Evolutionary conservation across 1,284 basidiomycete species (phyloP), one percentile per base, ranked within the genome.

Genomic region (Tilletia setariae): DNA sequence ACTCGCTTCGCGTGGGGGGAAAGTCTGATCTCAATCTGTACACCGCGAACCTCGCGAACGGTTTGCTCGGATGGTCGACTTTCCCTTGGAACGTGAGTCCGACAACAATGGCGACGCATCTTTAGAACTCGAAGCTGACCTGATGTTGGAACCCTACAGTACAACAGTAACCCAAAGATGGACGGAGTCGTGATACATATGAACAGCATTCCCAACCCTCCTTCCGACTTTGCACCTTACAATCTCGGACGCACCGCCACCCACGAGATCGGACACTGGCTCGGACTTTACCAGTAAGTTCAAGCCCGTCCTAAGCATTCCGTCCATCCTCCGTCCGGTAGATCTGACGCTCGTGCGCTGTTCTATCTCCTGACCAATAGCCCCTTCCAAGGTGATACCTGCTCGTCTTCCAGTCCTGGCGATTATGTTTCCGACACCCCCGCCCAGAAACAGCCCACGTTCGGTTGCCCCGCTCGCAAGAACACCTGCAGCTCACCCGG

Each of bases 371-470:
- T 19, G 13, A 4, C 2, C n/a, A n/a, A n/a, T 30, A 61, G 56
- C 77, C 86, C 87, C 35, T 88, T 88, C 84, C 86, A 88, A 75
- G 87, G 87, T 35, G 87, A 87, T 6, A 88, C 86, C 83, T 73
- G 72, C 44, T 84, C 83, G 43, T 67, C 82, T 19, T 61, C 56
- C 28, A 61, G 19, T 30, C 56, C 28, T 15, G 87, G 87, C n/a
- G 87, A 88, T 76, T 75, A 71, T 44, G 86, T 88, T 65, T 74
- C 78, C 43, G 87, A 88, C 74, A 88, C 87, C 1, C 85, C 86
- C 21, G 70, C 71, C 40, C 71, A 77, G 67, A 66, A 62, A n/a
- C 15, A 21, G 0, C 69, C 74, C 4, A 72, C 73, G 11, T 68
- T 42, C 25, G 76, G 73, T 2, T 76, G 76, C 43, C 74, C 76